Evolutionary conservation across 495 filamentous ascomycete genomes (phyloP).

Genomic region (Tuber melanosporum): DNA sequence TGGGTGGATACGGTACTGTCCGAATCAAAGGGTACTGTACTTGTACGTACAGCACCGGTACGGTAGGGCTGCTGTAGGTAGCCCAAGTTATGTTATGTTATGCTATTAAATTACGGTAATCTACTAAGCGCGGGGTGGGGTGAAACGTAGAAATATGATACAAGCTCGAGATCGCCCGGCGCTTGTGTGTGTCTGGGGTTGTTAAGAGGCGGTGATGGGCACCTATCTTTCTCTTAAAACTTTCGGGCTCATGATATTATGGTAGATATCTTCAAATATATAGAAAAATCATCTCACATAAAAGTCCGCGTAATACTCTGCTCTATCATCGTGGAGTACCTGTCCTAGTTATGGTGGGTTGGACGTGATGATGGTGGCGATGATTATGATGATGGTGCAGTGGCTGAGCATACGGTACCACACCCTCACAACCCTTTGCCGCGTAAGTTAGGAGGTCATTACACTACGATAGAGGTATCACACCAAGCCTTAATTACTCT

Average conservation of each 20-base stretch:
- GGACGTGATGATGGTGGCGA: conserved; percentile 52
- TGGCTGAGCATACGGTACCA: neutral
- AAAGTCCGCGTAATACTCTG: neutral
- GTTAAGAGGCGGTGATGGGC: neutral
- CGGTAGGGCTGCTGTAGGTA: no score
- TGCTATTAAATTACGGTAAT: neutral
- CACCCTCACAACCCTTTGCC: neutral
- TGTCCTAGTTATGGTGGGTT: conserved; percentile 54
- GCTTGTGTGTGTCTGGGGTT: neutral
- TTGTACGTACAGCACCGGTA: no score
- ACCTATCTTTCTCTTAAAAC: neutral
- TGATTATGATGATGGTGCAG: conserved; percentile 34
- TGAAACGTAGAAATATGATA: neutral
- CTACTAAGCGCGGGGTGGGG: conserved; percentile 1
- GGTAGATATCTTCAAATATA: neutral
- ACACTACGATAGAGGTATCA: neutral
- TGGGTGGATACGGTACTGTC: neutral
- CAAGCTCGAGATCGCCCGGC: neutral
- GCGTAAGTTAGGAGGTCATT: neutral
- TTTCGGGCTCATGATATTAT: no score
- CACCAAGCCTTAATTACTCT: neutral
- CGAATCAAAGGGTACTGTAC: neutral
- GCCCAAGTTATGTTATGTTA: neutral
- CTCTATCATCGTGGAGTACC: conserved; percentile 44
- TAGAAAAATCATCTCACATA: neutral